phyloP scores from a whole-genome alignment of 116 monocot genomes.

The Posidonia oceanica region DNA sequence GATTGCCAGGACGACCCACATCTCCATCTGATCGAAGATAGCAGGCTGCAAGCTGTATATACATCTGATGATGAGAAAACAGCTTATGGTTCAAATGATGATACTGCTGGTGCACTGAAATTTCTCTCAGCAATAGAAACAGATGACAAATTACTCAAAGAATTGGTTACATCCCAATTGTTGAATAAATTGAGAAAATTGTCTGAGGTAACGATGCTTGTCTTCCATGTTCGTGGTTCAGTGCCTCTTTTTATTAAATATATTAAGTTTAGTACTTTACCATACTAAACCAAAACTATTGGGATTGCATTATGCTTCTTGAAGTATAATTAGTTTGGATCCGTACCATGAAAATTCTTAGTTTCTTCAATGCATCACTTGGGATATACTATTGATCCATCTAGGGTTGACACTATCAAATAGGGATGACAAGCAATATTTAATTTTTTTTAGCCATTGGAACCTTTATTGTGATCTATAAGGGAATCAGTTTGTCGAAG shows the following conservation, averaged over 20 bases:
- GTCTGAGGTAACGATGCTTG: slow-evolving; percentile 34
- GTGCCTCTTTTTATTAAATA: slow-evolving; percentile 4
- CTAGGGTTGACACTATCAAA: too few species aligned
- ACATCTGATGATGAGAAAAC: slow-evolving; percentile 12
- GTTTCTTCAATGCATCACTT: too few species aligned
- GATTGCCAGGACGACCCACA: slow-evolving; percentile 53
- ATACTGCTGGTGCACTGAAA: slow-evolving; percentile 35
- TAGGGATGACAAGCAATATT: too few species aligned
- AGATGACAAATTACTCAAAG: slow-evolving; percentile 45
- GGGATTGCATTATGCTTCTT: background rate
- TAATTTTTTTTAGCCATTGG: too few species aligned
- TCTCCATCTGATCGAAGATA: slow-evolving; percentile 47
- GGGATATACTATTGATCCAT: too few species aligned
- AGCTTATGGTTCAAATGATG: slow-evolving; percentile 69
- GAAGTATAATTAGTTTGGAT: background rate
- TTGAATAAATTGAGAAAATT: slow-evolving; percentile 43
- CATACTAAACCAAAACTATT: background rate
- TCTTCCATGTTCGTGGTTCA: background rate
- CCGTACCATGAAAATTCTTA: too few species aligned
- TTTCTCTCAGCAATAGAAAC: slow-evolving; percentile 33
- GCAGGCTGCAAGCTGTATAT: slow-evolving; percentile 23
- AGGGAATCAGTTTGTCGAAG: too few species aligned
- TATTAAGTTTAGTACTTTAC: background rate
- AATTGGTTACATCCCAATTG: slow-evolving; percentile 36
- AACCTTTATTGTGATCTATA: too few species aligned